Evolutionary conservation across 2,329 filamentous ascomycete genomes (phyloP), one percentile per base, ranked within the genome.

Genomic region (Trichophyton equinum): DNA sequence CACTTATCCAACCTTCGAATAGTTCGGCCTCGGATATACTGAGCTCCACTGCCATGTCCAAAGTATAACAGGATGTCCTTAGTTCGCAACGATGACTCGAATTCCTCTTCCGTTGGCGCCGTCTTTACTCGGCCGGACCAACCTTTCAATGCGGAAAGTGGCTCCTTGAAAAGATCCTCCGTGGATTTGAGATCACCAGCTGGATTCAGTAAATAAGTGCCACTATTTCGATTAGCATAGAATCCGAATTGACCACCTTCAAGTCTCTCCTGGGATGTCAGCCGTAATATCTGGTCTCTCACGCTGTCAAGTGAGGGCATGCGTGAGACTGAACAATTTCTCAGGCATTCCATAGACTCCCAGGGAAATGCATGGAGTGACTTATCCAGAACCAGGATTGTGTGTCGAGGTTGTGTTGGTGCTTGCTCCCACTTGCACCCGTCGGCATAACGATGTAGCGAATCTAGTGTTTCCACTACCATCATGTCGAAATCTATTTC

Each of bases 401-500:
- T 92, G 70, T 99, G 94, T 13, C 57, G 1, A 30, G 69, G 65
- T 15, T 68, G 68, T 61, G 64, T 66, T 3, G 69, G 71, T 25
- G 22, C 15, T 4, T 20, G 22, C 36, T 60, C 57, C 27, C 56
- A 53, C 46, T 40, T 47, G 56, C 62, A 59, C 36, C 73, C 74
- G 60, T 80, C 79, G 68, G 96, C 86, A 69, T 96, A 96, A 0
- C 84, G 82, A 57, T 85, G 83, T 27, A 99, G 77, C 1, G 91
- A 89, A 73, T 96, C 92, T 44, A 90, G 82, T 0, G 89, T 89
- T 67, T 96, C 91, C 44, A 97, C 81, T 4, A 91, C 85, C 83
- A 99, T 95, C 66, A 81, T 77, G 67, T 99, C 94, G 70, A 97
- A 95, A 73, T 97, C 92, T 64, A 99, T 89, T 75, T 99, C 94